These are phyloP conservation scores for Hirschfeldia incana DNA, from an alignment of 345 rosid species.

Conservation along the genomic window DNA sequence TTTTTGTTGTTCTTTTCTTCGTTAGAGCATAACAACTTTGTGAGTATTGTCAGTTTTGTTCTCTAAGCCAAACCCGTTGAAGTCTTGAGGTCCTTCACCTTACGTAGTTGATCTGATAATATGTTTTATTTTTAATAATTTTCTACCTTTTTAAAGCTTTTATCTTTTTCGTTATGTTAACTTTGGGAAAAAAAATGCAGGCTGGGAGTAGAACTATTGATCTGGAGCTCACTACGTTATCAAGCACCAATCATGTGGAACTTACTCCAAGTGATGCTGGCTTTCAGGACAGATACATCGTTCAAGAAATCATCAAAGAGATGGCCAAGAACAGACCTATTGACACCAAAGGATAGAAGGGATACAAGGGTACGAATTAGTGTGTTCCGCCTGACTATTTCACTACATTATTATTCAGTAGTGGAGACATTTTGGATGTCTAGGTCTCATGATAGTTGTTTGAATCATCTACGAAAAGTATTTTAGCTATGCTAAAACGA, in stretches of 20 bases:
- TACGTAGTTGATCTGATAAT: too few species aligned
- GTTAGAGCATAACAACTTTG: not conserved
- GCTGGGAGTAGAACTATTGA: slow-evolving; percentile 90
- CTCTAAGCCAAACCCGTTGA: not conserved
- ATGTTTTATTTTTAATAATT: not conserved
- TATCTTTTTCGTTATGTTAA: not conserved
- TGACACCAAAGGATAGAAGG: slow-evolving; percentile 80
- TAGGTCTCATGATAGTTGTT: not conserved
- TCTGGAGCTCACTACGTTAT: slow-evolving; percentile 80
- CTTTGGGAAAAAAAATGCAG: slow-evolving; percentile 40
- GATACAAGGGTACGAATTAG: slow-evolving; percentile 64
- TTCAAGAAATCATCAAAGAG: slow-evolving; percentile 93
- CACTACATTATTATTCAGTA: not conserved
- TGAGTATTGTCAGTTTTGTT: not conserved
- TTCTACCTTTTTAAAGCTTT: not conserved
- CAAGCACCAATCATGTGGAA: slow-evolving; percentile 89
- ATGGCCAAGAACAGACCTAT: slow-evolving; percentile 97
- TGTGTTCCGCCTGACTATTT: not conserved
- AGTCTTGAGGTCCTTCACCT: slow-evolving; percentile 5
- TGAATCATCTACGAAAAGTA: not conserved
- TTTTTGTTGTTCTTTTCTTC: not conserved
- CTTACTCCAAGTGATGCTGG: slow-evolving; percentile 95
- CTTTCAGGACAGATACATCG: slow-evolving; percentile 94
- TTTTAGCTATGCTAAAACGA: not conserved
- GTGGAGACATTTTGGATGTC: not conserved